A percentile compares a stretch with the other conserved stretches of the same genome.
Evolutionary conservation across 352 stramenopile genomes (phyloP).

Genomic region (Phytopythium mirpurense): DNA sequence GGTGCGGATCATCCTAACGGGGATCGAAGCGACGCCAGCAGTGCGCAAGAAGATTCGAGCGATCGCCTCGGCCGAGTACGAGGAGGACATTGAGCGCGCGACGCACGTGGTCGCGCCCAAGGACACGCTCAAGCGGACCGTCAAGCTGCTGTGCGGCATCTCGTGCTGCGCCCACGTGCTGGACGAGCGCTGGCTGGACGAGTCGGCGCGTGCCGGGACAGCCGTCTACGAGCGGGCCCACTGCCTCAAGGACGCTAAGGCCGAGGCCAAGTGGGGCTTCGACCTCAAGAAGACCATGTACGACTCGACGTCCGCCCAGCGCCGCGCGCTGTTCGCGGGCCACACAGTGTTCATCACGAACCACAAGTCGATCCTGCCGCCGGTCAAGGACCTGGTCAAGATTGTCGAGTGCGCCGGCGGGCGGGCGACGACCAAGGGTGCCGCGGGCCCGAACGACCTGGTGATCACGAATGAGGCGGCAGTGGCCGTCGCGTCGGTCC

Average conservation of each 20-base stretch:
- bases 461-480: constrained; percentile 34
- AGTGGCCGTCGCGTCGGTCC: constrained; percentile 19
- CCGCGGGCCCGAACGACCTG: constrained; percentile 12
- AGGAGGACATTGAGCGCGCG: constrained; percentile 41
- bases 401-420: constrained; percentile 37
- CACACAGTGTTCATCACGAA: constrained; percentile 39
- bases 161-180: constrained; percentile 46
- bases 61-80: constrained; percentile 32
- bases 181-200: constrained; percentile 40
- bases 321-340: constrained; percentile 23
- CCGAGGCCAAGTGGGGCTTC: constrained; percentile 45
- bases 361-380: constrained; percentile 36
- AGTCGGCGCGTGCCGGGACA: constrained; percentile 23
- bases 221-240: constrained; percentile 20
- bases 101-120: constrained; percentile 50
- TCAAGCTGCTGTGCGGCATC: constrained; percentile 57
- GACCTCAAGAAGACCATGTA: constrained; percentile 46
- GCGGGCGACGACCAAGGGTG: constrained; percentile 12
- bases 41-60: constrained; percentile 38
- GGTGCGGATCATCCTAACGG: constrained; percentile 51
- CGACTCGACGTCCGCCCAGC: constrained; percentile 13
- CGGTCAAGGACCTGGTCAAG: constrained; percentile 28
- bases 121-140: constrained; percentile 50
- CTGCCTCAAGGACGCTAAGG: constrained; percentile 35
- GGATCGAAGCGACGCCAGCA: constrained; percentile 33